These are phyloP conservation scores for Eragrostis curvula DNA, from an alignment of 176 grass and related monocot genomes.

Conservation along the genomic window DNA sequence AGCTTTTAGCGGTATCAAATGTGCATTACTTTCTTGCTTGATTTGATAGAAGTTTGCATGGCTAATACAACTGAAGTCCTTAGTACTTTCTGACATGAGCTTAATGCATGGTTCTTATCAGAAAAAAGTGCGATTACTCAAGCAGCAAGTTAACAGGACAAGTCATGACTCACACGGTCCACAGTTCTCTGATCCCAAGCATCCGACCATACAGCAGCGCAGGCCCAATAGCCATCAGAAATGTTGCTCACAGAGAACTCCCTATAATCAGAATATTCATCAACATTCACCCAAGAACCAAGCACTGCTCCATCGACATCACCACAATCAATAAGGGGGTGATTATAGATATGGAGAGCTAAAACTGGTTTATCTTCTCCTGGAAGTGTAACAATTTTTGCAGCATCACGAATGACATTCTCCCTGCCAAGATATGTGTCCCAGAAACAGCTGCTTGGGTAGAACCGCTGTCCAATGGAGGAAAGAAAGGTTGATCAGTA, in stretches of 20 bases:
- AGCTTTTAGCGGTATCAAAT: neutral
- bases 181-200: slow-evolving; percentile 85
- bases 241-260: slow-evolving; percentile 51
- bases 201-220: slow-evolving; percentile 92
- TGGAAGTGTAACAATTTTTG: slow-evolving; percentile 54
- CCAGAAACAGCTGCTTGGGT: slow-evolving; percentile 92
- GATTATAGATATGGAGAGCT: slow-evolving; percentile 48
- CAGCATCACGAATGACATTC: slow-evolving; percentile 50
- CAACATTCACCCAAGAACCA: slow-evolving; percentile 75
- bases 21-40: neutral
- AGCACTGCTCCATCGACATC: slow-evolving; percentile 91
- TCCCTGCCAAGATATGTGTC: slow-evolving; percentile 67
- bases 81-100: slow-evolving; percentile 25
- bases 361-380: slow-evolving; percentile 65
- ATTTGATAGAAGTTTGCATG: neutral
- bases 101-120: slow-evolving; percentile 25
- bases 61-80: slow-evolving; percentile 22
- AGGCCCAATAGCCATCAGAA: slow-evolving; percentile 80
- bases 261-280: slow-evolving; percentile 47
- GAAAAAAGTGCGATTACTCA: slow-evolving; percentile 27
- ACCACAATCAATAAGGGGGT: slow-evolving; percentile 64
- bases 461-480: slow-evolving; percentile 67
- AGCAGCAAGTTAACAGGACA: slow-evolving; percentile 38
- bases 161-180: slow-evolving; percentile 80
- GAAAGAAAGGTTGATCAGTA: slow-evolving; percentile 50